Conservation (phyloP, 495 filamentous ascomycete species). For the Alectoria sarmentosa region DNA sequence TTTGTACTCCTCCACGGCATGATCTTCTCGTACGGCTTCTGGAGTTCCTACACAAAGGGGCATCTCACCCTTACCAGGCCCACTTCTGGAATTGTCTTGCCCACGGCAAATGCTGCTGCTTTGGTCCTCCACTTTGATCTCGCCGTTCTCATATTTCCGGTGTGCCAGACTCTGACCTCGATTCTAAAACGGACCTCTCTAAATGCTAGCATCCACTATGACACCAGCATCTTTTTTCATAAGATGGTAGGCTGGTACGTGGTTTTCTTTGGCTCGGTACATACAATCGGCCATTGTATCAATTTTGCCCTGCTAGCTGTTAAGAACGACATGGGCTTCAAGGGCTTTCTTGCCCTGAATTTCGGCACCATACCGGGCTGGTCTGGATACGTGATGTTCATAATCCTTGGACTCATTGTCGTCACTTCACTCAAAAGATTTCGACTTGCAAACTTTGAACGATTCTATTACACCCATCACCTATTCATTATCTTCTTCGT, state of each 20-base stretch:
- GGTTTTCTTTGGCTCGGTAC: conserved; percentile 72
- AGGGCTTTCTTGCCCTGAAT: conserved; percentile 62
- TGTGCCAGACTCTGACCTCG: conserved; percentile 72
- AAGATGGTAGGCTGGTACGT: conserved; percentile 75
- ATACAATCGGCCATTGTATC: conserved; percentile 75
- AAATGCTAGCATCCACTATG: conserved; percentile 72
- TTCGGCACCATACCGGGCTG: conserved; percentile 69
- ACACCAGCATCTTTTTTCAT: conserved; percentile 78
- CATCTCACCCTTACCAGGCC: conserved; percentile 53
- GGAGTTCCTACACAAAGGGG: conserved; percentile 61
- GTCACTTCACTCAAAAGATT: conserved; percentile 62
- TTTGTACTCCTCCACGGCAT: conserved; percentile 20
- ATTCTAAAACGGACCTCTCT: conserved; percentile 66
- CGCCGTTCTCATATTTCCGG: conserved; percentile 66
- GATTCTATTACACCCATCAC: conserved; percentile 76
- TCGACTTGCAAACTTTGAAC: conserved; percentile 64
- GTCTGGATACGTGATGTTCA: conserved; percentile 73
- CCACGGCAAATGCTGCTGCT: conserved; percentile 63
- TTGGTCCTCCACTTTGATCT: conserved; percentile 70
- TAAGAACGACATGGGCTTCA: conserved; percentile 63
- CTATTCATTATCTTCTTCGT: conserved; percentile 74
- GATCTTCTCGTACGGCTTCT: conserved; percentile 35
- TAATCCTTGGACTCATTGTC: conserved; percentile 59
- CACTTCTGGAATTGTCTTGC: conserved; percentile 62
- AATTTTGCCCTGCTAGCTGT: conserved; percentile 68